Evolutionary conservation across 148 eudicot species (phyloP), one percentile per base, ranked within the genome.

Genomic region (Spergularia bocconei): DNA sequence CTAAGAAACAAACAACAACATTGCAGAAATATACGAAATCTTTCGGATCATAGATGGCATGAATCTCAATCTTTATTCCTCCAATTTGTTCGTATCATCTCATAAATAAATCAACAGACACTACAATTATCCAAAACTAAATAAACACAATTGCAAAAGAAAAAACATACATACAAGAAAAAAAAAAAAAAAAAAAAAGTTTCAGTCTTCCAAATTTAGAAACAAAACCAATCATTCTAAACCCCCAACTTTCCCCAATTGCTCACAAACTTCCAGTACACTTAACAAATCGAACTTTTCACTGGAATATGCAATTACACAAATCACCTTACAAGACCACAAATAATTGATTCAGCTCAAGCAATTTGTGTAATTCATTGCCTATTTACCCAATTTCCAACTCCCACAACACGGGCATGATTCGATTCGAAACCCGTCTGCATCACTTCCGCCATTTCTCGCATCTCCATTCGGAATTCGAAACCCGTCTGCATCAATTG

Each of bases 241-340:
- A 4, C 6, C 6, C 29, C 39, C 15, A 14, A 14, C 23, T 33
- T 13, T 55, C 50, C 60, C 47, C 39, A 73, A 62, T 61, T 50
- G 66, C 41, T 60, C 67, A 72, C 55, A 60, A 25, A 60, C 60
- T 56, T 60, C 39, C 75, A 60, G 17, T 71, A n/a, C n/a, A 57
- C 52, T 38, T 56, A 11, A 71, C 2, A 21, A 69, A 69, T 55
- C 10, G 44, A 53, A 25, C 12, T 25, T 54, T 14, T 29, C 48
- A 52, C 14, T 6, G 10, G 10, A 44, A 33, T 13, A 29, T 29
- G 36, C 36, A 29, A 29, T 29, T 29, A 29, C 36, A 29, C 36
- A 29, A 29, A 29, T 29, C 36, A 29, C 36, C 36, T 29, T 29
- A 29, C 36, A 29, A 29, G 3, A 29, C 36, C 36, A 29, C 36